Base-by-base conservation (phyloP, 2,329 filamentous ascomycete genomes). In the Fusarium scirpi region DNA sequence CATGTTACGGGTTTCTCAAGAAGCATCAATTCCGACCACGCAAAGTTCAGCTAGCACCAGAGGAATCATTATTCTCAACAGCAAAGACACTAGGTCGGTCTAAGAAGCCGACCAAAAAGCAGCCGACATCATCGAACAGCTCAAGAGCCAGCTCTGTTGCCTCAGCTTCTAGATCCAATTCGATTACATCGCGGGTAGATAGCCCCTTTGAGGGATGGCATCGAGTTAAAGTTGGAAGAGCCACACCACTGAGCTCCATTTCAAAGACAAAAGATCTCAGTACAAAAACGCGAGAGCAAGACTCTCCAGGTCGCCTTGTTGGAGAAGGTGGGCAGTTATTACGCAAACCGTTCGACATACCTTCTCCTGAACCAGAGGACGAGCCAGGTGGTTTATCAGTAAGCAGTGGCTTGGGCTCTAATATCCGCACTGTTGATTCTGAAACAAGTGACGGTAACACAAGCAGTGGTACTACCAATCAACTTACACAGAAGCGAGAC, bases 1-100 rank as follows among this genome's bases (percentile, higher is more conserved):
- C 94, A 76, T 84, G 92, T 27, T 87, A 85, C 51, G 89, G 94
- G 64, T 98, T 97, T 79, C 81, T 98, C 9, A 89, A 88, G 58
- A 89, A 90, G 29, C 86, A 96, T 73, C 85, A 91, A 66, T 91
- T 95, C 71, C 85, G 86, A 6, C 90, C 92, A 12, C 84, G 79
- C 45, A 78, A 72, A 18, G 58, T 77, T 16, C 72, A 71, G 4
- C 16, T 73, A 7, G 69, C 72, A 3, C 47, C 66, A 3, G 70
- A 78, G 4, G 62, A 73, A 24, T 74, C 74, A 2, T 49, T 71
- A 2, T 71, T 76, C 49, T 78, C 76, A 3, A 76, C 78, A 2
- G 59, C 70, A 8, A 73, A 51, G 30, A 72, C 61, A 10, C 46
- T 68, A 5, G 59, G 70, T 6, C 63, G 70, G 32, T 56, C 71